Evolutionary conservation across 2,329 filamentous ascomycete genomes (phyloP), one percentile per base, ranked within the genome.

Genomic region (Alternaria sp.): DNA sequence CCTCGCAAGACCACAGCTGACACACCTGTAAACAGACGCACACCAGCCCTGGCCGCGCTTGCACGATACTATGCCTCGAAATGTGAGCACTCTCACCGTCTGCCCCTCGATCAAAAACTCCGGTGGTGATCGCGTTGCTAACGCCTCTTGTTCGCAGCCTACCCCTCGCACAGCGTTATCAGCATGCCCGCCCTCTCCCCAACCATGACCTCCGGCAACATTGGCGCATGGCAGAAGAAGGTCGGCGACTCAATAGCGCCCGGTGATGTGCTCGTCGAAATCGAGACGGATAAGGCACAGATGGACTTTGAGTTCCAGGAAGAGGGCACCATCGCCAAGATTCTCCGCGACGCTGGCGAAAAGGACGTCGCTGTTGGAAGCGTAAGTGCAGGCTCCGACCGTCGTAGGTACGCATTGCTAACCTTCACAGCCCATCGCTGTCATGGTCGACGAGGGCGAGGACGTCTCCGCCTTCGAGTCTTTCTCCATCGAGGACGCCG

Each of bases 301-400:
- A 99, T 99, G 95, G 95, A 99, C 85, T 98, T 99, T 80, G 95
- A 99, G 83, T 98, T 97, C 83, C 95, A 99, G 83, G 95, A 99
- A 77, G 95, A 98, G 80, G 95, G 94, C 85, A 87, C 97, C 63
- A 86, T 99, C 71, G 94, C 95, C 75, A 97, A 97, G 87, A 87
- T 98, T 67, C 85, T 99, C 77, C 95, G 93, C 84, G 92, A 97
- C 46, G 90, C 91, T 62, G 96, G 96, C 69, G 91, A 90, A 81
- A 99, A 98, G 86, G 95, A 99, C 80, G 85, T 99, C 65, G 81
- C 94, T 30, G 93, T 99, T 74, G 95, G 95, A 80, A 95, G 91
- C 82, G 95, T 99, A 88, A 84, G 73, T 71, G 46, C 30, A 49
- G 22, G 48, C 41, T 58, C 7, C 16, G 14, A 18, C n/a, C 14